Evolutionary conservation across 176 grass and related monocot species (phyloP).

Genomic region (Oryza australiensis): DNA sequence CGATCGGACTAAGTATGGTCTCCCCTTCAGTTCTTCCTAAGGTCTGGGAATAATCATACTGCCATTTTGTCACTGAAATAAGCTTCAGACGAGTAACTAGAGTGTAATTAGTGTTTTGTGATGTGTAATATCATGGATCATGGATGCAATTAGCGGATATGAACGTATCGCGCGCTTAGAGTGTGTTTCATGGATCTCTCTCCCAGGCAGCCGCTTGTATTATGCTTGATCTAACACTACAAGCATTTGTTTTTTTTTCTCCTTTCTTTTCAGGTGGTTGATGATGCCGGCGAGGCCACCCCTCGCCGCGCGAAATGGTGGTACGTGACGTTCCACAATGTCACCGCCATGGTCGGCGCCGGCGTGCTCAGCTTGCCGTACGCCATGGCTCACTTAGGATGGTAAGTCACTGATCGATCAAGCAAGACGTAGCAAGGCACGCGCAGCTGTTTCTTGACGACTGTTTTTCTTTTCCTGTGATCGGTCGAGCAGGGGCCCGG

Average conservation of each 20-base stretch:
- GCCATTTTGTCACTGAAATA: not conserved
- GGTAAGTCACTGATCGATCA: constrained; percentile 39
- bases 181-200: too few relatives aligned
- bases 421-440: not conserved
- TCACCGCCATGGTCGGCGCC: constrained; percentile 77
- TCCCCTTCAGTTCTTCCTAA: constrained; percentile 51
- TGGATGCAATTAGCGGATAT: not conserved
- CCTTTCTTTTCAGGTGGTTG: constrained; percentile 35
- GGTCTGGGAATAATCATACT: constrained; percentile 25
- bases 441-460: not conserved
- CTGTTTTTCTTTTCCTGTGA: too few relatives aligned
- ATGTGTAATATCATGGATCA: not conserved
- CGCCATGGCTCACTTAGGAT: constrained; percentile 68
- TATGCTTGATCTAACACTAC: not conserved
- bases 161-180: too few relatives aligned
- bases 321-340: constrained; percentile 72
- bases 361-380: constrained; percentile 75
- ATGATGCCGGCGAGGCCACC: constrained; percentile 10
- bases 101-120: not conserved
- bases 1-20: constrained; percentile 28
- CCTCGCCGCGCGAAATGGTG: constrained; percentile 65
- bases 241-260: not conserved
- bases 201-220: too few relatives aligned
- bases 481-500: constrained; percentile 40
- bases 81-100: too few relatives aligned